Conservation (phyloP, 768 basidiomycete genomes). For the Amanita thiersii region DNA sequence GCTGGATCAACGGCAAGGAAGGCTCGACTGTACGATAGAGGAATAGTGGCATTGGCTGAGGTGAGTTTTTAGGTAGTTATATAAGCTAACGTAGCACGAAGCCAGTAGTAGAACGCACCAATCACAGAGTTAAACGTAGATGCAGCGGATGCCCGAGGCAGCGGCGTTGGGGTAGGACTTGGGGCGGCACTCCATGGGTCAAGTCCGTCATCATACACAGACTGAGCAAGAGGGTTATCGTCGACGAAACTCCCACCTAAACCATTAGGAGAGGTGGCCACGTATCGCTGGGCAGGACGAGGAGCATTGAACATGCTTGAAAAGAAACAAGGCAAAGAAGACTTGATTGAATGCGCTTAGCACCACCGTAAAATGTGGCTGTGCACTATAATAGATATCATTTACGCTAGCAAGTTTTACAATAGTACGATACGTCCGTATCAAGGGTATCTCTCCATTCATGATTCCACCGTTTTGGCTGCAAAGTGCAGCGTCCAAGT, state of each 20-base stretch:
- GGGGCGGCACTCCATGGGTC: slow-evolving; percentile 78
- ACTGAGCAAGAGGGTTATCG: slow-evolving; percentile 66
- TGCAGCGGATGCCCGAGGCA: slow-evolving; percentile 33
- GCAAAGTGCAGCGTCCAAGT: slow-evolving; percentile 96
- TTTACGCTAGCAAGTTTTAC: no score
- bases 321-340: neutral
- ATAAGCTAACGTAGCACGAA: neutral
- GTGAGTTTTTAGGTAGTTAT: slow-evolving; percentile 9
- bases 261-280: slow-evolving; percentile 42
- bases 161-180: slow-evolving; percentile 59
- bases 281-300: slow-evolving; percentile 63
- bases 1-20: slow-evolving; percentile 67
- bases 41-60: slow-evolving; percentile 76
- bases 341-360: neutral
- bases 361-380: slow-evolving; percentile 1
- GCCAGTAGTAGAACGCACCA: slow-evolving; percentile 29
- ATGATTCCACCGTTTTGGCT: slow-evolving; percentile 61
- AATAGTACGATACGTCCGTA: no score
- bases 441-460: no score
- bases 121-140: slow-evolving; percentile 64
- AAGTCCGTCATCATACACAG: slow-evolving; percentile 71
- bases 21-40: slow-evolving; percentile 66
- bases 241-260: slow-evolving; percentile 70
- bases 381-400: slow-evolving; percentile 2
- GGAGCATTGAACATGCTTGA: slow-evolving; percentile 78